Conservation (phyloP, 257 asterid species). For the Ilex asprella region DNA sequence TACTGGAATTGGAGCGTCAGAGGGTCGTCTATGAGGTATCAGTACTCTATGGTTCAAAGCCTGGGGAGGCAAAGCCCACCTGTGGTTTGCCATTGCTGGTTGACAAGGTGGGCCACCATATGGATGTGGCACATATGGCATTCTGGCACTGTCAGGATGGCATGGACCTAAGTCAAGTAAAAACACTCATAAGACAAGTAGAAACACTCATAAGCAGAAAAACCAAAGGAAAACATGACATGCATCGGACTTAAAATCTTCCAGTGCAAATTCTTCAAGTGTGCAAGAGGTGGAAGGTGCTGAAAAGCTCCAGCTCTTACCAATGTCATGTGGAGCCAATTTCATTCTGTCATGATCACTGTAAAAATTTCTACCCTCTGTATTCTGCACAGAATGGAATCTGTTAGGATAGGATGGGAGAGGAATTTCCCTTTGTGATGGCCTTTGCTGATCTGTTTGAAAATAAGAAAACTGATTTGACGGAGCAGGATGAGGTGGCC, state of each 20-base stretch:
- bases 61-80: slow-evolving; percentile 62
- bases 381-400: slow-evolving; percentile 37
- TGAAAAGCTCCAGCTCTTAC: slow-evolving; percentile 61
- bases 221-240: slow-evolving; percentile 5
- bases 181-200: slow-evolving; percentile 6
- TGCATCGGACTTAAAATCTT: background rate
- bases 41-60: slow-evolving; percentile 50
- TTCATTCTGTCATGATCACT: slow-evolving; percentile 55
- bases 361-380: slow-evolving; percentile 49
- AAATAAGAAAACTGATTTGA: slow-evolving; percentile 81
- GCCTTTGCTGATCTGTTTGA: slow-evolving; percentile 50
- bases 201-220: background rate
- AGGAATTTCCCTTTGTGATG: slow-evolving; percentile 43
- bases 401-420: slow-evolving; percentile 53
- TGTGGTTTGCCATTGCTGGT: slow-evolving; percentile 41
- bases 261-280: background rate
- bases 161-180: slow-evolving; percentile 47
- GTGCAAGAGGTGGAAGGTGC: slow-evolving; percentile 30
- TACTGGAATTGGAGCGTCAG: slow-evolving; percentile 64
- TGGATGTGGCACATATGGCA: slow-evolving; percentile 40
- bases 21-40: slow-evolving; percentile 54
- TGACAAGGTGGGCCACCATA: slow-evolving; percentile 54
- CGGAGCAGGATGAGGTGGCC: slow-evolving; percentile 90
- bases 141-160: slow-evolving; percentile 54
- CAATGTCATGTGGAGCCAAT: slow-evolving; percentile 35